These are phyloP conservation scores for Astragalus membranaceus DNA, from an alignment of 306 rosid genomes.

Conservation along the genomic window DNA sequence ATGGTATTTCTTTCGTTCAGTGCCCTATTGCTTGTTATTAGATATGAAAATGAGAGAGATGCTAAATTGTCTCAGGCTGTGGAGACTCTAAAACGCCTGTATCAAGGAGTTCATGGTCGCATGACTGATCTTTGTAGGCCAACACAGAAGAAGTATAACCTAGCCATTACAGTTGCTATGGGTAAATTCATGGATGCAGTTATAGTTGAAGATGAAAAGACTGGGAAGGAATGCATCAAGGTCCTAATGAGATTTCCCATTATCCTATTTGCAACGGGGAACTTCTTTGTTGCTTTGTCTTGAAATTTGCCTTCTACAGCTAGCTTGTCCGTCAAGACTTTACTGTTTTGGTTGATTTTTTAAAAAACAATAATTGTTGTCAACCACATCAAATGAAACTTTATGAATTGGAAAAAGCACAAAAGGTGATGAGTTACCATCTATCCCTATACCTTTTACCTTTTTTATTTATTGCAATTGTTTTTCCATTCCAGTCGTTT, in stretches of 20 bases:
- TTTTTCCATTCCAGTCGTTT: background rate
- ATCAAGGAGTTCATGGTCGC: constrained; percentile 98
- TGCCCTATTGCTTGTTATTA: background rate
- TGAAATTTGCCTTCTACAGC: constrained; percentile 1
- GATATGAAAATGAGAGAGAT: constrained; percentile 96
- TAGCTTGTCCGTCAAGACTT: constrained; percentile 4
- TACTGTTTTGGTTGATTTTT: background rate
- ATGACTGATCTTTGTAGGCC: constrained; percentile 98
- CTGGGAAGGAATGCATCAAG: constrained; percentile 99
- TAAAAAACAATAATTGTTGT: background rate
- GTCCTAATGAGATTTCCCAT: constrained; percentile 32
- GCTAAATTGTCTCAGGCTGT: constrained; percentile 93
- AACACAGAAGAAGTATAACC: constrained; percentile 90
- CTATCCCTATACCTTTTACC: background rate
- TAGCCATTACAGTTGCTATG: constrained; percentile 98
- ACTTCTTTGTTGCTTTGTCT: background rate
- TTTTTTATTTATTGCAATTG: background rate
- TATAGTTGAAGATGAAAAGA: constrained; percentile 90
- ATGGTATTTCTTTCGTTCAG: background rate
- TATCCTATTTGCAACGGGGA: constrained; percentile 5
- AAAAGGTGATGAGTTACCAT: background rate
- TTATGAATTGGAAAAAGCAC: constrained; percentile 3
- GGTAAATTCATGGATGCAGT: constrained; percentile 99
- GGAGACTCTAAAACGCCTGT: constrained; percentile 91
- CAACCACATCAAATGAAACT: background rate